Evolutionary conservation across 768 basidiomycete genomes (phyloP).

Genomic region (Pisolithus marmoratus): DNA sequence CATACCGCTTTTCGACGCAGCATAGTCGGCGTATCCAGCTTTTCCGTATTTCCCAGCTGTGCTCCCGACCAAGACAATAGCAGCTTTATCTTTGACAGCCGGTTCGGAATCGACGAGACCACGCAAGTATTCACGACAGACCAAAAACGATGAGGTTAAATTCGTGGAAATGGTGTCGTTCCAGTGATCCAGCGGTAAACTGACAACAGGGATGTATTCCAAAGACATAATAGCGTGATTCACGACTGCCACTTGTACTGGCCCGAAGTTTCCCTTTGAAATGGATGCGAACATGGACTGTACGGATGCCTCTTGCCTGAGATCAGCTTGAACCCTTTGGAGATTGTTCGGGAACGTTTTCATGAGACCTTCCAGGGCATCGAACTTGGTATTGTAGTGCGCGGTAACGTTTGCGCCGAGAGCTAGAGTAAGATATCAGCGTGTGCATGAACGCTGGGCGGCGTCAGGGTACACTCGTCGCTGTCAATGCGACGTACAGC

Average conservation of each 20-base stretch:
- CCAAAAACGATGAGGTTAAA: slow-evolving; percentile 62
- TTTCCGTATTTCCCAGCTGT: slow-evolving; percentile 75
- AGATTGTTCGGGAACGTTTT: slow-evolving; percentile 27
- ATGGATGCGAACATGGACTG: slow-evolving; percentile 40
- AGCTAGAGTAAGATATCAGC: slow-evolving; percentile 31
- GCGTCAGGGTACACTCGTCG: not conserved
- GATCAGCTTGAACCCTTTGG: slow-evolving; percentile 47
- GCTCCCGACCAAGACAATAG: slow-evolving; percentile 64
- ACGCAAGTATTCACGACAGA: slow-evolving; percentile 53
- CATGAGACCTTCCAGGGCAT: slow-evolving; percentile 37
- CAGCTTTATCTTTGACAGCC: slow-evolving; percentile 47
- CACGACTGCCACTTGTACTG: slow-evolving; percentile 53
- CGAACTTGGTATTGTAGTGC: slow-evolving; percentile 55
- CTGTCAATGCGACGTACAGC: slow-evolving; percentile 35
- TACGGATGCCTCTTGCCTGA: slow-evolving; percentile 52
- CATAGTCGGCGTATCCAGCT: slow-evolving; percentile 61
- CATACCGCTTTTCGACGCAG: slow-evolving; percentile 63
- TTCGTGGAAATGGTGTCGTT: slow-evolving; percentile 55
- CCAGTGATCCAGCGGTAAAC: slow-evolving; percentile 63
- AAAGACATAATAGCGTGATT: slow-evolving; percentile 55
- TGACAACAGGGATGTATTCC: slow-evolving; percentile 42
- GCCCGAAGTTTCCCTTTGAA: slow-evolving; percentile 34
- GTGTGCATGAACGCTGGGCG: not conserved
- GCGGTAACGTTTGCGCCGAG: slow-evolving; percentile 69
- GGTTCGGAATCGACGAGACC: slow-evolving; percentile 34